Evolutionary conservation across 805 yeast genomes (phyloP), one percentile per base, ranked within the genome.

Genomic region (Lipomyces orientalis): DNA sequence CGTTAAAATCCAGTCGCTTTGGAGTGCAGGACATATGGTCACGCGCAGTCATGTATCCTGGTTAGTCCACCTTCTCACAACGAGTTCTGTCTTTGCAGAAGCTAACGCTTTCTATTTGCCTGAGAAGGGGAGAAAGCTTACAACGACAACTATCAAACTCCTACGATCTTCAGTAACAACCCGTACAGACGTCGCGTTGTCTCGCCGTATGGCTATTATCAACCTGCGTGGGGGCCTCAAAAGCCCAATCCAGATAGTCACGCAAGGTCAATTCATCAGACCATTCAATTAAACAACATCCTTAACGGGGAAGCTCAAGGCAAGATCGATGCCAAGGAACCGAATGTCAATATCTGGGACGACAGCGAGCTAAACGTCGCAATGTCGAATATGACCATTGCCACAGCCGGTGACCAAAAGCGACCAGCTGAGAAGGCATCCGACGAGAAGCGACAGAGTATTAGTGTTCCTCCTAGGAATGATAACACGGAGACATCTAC

Each of bases 41-140:
- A 16, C 46, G 46, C 46, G 19, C 46, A 39, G 46, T 39, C n/a
- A 39, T 39, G 46, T 39, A 39, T 39, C 46, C 46, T 39, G 46
- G 46, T 39, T 14, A 39, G 46, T 39, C 46, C 46, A 39, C 46
- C 46, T 12, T 39, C 16, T 39, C 46, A 7, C 46, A 7, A 14
- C 19, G 46, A 39, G 46, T 39, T 14, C 46, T 14, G 46, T 39
- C 46, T 39, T 39, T 39, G 46, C 46, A 39, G 46, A 39, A 14
- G 19, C 46, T 39, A 39, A 39, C 46, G 46, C 46, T 39, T 39
- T 39, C 46, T 39, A 39, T 39, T 39, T 39, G 16, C 46, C 46
- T 39, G 46, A 39, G 46, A 39, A 39, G 46, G 46, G 46, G 46
- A 39, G 46, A 39, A 39, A 39, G 46, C 46, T 39, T 39, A 39